Evolutionary conservation across 1,284 basidiomycete species (phyloP), one percentile per base, ranked within the genome.

Genomic region (Tylopilus sp.): DNA sequence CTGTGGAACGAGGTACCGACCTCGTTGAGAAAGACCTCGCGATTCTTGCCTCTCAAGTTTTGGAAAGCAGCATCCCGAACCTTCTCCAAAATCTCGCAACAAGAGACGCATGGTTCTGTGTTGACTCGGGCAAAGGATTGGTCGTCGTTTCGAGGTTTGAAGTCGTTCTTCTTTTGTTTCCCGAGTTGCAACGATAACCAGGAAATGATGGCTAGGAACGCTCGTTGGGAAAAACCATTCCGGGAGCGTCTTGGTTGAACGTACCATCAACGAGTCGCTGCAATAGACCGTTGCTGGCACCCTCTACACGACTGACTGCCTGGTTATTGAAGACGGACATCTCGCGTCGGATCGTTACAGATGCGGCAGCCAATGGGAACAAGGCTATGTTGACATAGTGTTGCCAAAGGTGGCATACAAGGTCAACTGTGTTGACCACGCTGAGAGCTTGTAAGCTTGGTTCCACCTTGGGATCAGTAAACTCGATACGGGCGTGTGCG

Each of bases 101-200:
- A 94, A 0, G 86, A 79, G n/a, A 88, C 71, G 67, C 95, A 98
- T 0, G 97, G 94, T 63, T 98, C 97, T 0, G 97, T 99, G 68
- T 95, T 98, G 35, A 93, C 93, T 24, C 93, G 78, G 1, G 94
- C 90, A 70, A 99, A 98, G 0, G 94, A 94, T 25, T 95, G 72
- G 62, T 98, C 94, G 66, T 99, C 96, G 62, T 97, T 95, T 50
- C 90, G 86, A 9, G 97, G 97, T 69, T 95, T 95, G 76, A 97
- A 99, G 68, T 99, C 97, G 45, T 86, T 91, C 66, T 89, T 90
- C 77, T 98, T 98, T 70, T 99, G 97, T 71, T 94, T 97, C 17
- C 83, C 81, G 33, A 99, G 83, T 55, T 91, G 86, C 2, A 76
- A 61, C 8, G 84, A 77, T 14, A 94, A 73, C 84, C 88, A 92